Evolutionary conservation across 306 rosid genomes (phyloP), one percentile per base, ranked within the genome.

Genomic region (Oxytropis ochrocephala): DNA sequence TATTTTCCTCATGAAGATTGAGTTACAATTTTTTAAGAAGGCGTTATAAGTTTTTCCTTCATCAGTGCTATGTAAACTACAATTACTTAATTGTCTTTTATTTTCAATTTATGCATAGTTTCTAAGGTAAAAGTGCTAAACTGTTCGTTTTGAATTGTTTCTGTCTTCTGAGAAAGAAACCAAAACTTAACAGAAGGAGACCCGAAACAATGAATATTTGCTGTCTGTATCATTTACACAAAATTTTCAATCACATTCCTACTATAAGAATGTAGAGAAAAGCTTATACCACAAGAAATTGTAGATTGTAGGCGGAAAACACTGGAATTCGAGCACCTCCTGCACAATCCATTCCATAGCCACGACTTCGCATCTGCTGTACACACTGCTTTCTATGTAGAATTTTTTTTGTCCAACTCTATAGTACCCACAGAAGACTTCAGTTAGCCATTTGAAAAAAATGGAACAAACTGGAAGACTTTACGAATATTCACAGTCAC

Each of bases 341-440:
- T 76, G 92, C 72, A 94, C 88, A 64, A 94, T 73, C 99, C 99
- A 94, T 83, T 94, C 99, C 99, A 91, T 94, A 47, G 95, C 99
- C 39, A 94, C 95, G 36, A 91, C 99, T 85, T 94, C 97, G 69
- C 83, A 39, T 91, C 92, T 90, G 72, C 80, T 81, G 74, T 87
- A 94, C 46, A 58, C 62, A 76, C 38, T 78, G 82, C 39, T 68
- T 67, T 73, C 95, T 16, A 91, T 63, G 64, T 30, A 35, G 84
- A 88, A 85, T 60, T 60, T 47, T 67, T 66, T 85, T 51, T 82
- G 83, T 78, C 80, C 84, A 64, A 91, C 76, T 48, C 99, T 94
- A 74, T 74, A 74, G 55, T 50, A n/a, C 66, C 69, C 72, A 79
- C 29, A 81, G 52, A 61, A 50, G 68, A 61, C 13, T 49, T 49